These are phyloP conservation scores for Dalbergia cultrata DNA, from an alignment of 306 rosid genomes.

Conservation along the genomic window DNA sequence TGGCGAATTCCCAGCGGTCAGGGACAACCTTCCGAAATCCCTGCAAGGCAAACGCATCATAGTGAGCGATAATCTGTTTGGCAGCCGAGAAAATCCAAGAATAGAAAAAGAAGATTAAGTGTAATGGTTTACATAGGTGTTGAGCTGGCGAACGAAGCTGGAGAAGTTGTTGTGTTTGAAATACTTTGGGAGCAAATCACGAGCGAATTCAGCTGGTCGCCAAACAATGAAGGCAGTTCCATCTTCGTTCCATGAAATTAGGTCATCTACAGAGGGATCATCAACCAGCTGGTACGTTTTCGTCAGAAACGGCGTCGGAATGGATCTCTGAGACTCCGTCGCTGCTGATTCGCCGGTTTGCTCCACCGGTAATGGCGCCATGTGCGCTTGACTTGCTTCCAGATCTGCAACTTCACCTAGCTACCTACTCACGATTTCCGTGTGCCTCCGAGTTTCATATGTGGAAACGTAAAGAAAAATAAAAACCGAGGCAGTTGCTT, in stretches of 20 bases:
- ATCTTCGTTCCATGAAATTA: slow-evolving; percentile 92
- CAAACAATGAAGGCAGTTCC: slow-evolving; percentile 89
- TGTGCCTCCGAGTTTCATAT: background rate
- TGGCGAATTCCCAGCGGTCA: slow-evolving; percentile 97
- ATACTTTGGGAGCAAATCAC: slow-evolving; percentile 93
- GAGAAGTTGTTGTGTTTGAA: slow-evolving; percentile 96
- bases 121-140: slow-evolving; percentile 71
- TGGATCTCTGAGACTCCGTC: slow-evolving; percentile 75
- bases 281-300: slow-evolving; percentile 90
- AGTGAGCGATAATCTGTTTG: background rate
- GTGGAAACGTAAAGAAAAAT: no score
- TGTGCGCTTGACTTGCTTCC: slow-evolving; percentile 48
- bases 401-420: slow-evolving; percentile 56
- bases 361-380: slow-evolving; percentile 79
- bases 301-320: slow-evolving; percentile 92
- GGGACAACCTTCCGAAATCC: slow-evolving; percentile 97
- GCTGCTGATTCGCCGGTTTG: slow-evolving; percentile 74
- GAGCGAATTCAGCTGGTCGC: slow-evolving; percentile 96
- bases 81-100: background rate
- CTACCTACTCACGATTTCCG: background rate
- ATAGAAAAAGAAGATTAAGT: background rate
- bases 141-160: slow-evolving; percentile 97
- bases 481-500: background rate
- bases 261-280: slow-evolving; percentile 79
- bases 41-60: slow-evolving; percentile 43